phyloP scores from a whole-genome alignment of 2,329 filamentous ascomycete genomes.

The Didymella glomerata region DNA sequence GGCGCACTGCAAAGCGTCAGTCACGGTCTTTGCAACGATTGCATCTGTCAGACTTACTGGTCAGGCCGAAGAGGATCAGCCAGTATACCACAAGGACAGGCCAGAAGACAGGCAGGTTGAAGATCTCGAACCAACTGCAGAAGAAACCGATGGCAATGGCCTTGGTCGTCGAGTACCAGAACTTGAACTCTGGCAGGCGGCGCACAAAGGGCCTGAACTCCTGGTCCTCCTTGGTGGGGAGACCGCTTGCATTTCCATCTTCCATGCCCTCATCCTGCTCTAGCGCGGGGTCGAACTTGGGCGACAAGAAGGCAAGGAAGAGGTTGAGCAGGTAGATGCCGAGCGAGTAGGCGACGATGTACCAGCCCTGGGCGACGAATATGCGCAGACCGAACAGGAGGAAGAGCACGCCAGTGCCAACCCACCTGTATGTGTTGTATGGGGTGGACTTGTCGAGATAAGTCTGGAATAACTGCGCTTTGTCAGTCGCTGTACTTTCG shows the following conservation, averaged over 20 bases:
- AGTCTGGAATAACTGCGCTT: conserved; percentile 83
- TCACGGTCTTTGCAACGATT: not conserved
- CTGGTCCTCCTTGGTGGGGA: conserved; percentile 95
- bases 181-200: conserved; percentile 97
- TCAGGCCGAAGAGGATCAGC: conserved; percentile 94
- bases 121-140: conserved; percentile 92
- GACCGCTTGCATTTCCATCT: conserved; percentile 77
- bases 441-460: conserved; percentile 94
- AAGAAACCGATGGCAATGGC: conserved; percentile 83
- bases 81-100: conserved; percentile 98
- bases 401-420: conserved; percentile 78
- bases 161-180: conserved; percentile 95
- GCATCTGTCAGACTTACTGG: conserved; percentile 70
- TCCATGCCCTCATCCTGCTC: conserved; percentile 97
- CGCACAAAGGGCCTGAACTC: conserved; percentile 98
- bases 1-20: conserved; percentile 73
- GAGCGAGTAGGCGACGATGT: conserved; percentile 97
- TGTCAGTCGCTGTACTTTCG: conserved; percentile 24
- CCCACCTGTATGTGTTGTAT: conserved; percentile 88
- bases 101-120: conserved; percentile 99
- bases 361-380: conserved; percentile 94
- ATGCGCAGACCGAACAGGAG: conserved; percentile 88
- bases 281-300: conserved; percentile 97
- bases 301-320: conserved; percentile 97
- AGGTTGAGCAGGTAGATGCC: conserved; percentile 99